These are phyloP conservation scores for Ogataea naganishii DNA, from an alignment of 805 yeast species.

Conservation along the genomic window DNA sequence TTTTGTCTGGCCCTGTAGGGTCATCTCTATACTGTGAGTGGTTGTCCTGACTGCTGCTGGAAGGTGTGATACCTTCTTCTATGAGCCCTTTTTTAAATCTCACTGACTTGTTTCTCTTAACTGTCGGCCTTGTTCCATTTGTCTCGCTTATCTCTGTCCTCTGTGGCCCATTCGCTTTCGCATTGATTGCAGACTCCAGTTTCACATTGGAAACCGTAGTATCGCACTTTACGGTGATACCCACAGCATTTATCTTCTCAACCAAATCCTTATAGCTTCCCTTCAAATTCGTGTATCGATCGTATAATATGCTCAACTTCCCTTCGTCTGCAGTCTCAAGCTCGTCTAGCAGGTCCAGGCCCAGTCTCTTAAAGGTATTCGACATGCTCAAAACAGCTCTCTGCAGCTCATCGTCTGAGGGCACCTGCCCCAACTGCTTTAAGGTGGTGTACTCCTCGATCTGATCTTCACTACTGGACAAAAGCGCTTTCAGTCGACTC, in stretches of 20 bases:
- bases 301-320: not conserved
- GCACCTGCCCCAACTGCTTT: not conserved
- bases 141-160: too few species aligned
- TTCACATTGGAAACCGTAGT: too few species aligned
- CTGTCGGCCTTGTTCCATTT: too few species aligned
- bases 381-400: slow-evolving; percentile 7
- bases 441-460: not conserved
- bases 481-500: not conserved
- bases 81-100: slow-evolving; percentile 15
- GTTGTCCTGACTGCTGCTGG: too few species aligned
- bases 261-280: slow-evolving; percentile 5
- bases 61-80: slow-evolving; percentile 8
- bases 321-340: not conserved
- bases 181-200: too few species aligned
- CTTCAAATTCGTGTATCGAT: not conserved
- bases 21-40: too few species aligned
- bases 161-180: too few species aligned
- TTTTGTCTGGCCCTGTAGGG: too few species aligned
- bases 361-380: slow-evolving; percentile 9
- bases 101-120: slow-evolving; percentile 15
- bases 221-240: too few species aligned
- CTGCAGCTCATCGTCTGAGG: slow-evolving; percentile 4
- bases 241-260: slow-evolving; percentile 2
- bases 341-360: slow-evolving; percentile 8
- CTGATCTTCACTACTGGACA: slow-evolving; percentile 1